A percentile compares a stretch with the other conserved stretches of the same genome.
Evolutionary conservation across 176 grass and related monocot species (phyloP).

Genomic region (Elymus sibiricus): DNA sequence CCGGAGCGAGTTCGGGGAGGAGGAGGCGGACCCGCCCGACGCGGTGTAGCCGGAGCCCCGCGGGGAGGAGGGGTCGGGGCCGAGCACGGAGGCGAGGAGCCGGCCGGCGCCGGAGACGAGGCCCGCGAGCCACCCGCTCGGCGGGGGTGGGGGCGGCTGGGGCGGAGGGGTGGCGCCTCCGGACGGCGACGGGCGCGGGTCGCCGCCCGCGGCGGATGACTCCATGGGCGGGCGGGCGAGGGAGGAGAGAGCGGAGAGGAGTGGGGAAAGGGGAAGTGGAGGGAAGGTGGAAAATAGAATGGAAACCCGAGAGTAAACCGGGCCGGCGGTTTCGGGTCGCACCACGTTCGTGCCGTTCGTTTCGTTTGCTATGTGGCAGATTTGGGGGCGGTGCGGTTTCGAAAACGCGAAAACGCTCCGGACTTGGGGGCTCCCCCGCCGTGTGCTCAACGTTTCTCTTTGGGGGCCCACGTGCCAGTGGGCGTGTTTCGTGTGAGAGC

Average conservation of each 20-base stretch:
- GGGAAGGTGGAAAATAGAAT: slow-evolving; percentile 18
- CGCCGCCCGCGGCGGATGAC: slow-evolving; percentile 37
- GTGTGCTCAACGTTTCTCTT: background rate
- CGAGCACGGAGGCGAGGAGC: slow-evolving; percentile 59
- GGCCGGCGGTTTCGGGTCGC: background rate
- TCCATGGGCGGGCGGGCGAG: slow-evolving; percentile 16
- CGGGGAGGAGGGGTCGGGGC: slow-evolving; percentile 39
- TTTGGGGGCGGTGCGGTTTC: background rate
- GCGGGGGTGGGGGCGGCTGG: background rate
- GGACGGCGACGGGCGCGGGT: background rate
- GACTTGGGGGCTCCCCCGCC: background rate
- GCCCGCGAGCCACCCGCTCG: slow-evolving; percentile 52
- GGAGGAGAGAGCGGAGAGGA: background rate
- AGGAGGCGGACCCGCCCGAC: slow-evolving; percentile 38
- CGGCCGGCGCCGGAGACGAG: slow-evolving; percentile 63
- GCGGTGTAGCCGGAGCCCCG: slow-evolving; percentile 24
- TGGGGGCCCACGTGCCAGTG: background rate
- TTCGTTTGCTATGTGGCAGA: background rate
- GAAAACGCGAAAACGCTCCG: background rate
- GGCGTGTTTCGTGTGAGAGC: no score
- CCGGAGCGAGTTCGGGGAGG: slow-evolving; percentile 17
- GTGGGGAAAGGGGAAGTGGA: background rate
- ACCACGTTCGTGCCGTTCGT: no score
- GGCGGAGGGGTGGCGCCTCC: slow-evolving; percentile 22
- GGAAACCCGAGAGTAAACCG: background rate